Conservation (phyloP, 169 alveolate species). For the Cryptosporidium muris region DNA sequence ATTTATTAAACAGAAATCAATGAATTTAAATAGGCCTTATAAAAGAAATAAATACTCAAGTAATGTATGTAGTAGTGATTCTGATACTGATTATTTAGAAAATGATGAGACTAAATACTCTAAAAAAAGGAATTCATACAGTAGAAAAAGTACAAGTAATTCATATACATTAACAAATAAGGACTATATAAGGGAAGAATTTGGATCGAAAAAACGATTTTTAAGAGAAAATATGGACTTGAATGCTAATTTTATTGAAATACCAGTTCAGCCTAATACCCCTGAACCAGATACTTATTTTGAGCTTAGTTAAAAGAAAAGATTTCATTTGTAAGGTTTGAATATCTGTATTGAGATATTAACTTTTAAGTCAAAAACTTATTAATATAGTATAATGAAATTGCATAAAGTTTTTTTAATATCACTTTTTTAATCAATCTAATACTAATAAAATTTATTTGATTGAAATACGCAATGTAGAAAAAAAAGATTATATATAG, state of each 20-base stretch:
- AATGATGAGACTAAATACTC: not conserved
- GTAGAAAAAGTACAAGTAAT: not conserved
- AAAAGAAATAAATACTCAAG: not conserved
- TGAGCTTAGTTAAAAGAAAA: too few relatives aligned
- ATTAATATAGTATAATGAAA: too few relatives aligned
- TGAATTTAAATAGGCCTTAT: slow-evolving; percentile 20
- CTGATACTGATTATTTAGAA: not conserved
- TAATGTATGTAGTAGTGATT: not conserved
- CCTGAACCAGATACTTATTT: too few relatives aligned
- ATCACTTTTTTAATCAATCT: too few relatives aligned
- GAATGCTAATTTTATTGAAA: not conserved
- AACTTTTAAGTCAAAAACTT: too few relatives aligned
- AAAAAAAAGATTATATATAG: too few relatives aligned
- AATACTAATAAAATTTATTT: too few relatives aligned
- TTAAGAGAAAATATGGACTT: slow-evolving; percentile 19
- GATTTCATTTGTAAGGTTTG: too few relatives aligned
- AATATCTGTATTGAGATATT: too few relatives aligned
- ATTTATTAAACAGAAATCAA: slow-evolving; percentile 25
- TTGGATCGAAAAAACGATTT: slow-evolving; percentile 5
- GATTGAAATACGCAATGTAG: too few relatives aligned
- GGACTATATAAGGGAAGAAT: not conserved
- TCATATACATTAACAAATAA: not conserved
- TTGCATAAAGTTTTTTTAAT: too few relatives aligned
- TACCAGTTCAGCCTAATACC: too few relatives aligned
- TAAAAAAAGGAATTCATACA: not conserved